Base-by-base conservation (phyloP, 176 grass and related monocot species). In the Rhynchospora breviuscula region DNA sequence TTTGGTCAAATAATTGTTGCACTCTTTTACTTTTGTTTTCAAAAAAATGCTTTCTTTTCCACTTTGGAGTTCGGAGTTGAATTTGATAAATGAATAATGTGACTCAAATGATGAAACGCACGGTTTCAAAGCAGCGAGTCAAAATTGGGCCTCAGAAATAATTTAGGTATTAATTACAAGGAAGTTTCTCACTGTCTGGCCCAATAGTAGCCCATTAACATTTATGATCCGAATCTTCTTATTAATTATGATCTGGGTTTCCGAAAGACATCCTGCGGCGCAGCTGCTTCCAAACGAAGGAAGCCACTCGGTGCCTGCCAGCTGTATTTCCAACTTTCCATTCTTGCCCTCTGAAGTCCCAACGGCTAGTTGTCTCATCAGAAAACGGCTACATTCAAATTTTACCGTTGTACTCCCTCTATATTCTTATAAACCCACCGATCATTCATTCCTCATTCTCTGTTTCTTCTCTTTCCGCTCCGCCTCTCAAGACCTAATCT, bases 351-450 rank as follows among this genome's bases (percentile, higher is more conserved):
- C 35, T 40, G 35, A 40, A 40, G 35, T 52, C n/a, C 0, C 80
- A 82, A 82, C 80, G 80, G 80, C 80, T 82, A 82, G 80, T 82
- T 82, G 5, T 81, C 31, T 81, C 33, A 3, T 15, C 33, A 8
- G 19, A 63, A 61, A 82, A 82, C 61, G 61, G 59, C 79, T 81
- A 65, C 9, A 47, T 60, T 63, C 19, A 43, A 82, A 46, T 47
- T 51, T 82, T 31, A 82, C 80, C 80, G 80, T 82, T 82, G 60
- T 17, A 66, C 80, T 61, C 73, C 54, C 11, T 35, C 62, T 82
- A 19, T 14, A 26, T 82, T 82, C 33, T 67, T 64, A 54, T 51
- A 63, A 82, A 81, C 40, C 80, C 80, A 49, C 19, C 62, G 51
- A 53, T 78, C 51, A 10, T 51, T 78, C 73, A 54, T 57, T 78